Evolutionary conservation across 2,329 filamentous ascomycete species (phyloP).

Genomic region (Fusarium circinatum): DNA sequence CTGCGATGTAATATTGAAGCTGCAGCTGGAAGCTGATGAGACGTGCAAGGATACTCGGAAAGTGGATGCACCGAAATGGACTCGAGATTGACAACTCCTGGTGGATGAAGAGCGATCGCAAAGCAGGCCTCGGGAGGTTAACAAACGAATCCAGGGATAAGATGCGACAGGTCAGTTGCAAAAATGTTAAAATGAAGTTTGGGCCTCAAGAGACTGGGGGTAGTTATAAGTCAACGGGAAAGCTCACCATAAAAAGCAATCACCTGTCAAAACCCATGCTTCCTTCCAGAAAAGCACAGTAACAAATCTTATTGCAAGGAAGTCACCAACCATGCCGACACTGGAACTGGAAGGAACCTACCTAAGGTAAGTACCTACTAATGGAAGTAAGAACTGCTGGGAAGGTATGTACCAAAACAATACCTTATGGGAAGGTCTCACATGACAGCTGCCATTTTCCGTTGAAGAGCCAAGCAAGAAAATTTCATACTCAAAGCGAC

Average conservation of each 20-base stretch:
- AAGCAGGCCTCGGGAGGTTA: background rate
- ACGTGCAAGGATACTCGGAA: background rate
- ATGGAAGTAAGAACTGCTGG: background rate
- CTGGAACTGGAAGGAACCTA: background rate
- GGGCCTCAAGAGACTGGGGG: background rate
- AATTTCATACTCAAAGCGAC: background rate
- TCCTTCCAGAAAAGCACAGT: conserved; percentile 26
- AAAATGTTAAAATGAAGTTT: background rate
- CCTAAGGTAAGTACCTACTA: too few relatives aligned
- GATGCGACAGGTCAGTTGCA: background rate
- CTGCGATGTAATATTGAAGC: background rate
- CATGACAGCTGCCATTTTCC: conserved; percentile 19
- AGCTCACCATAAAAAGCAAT: conserved; percentile 10
- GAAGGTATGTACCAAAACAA: background rate
- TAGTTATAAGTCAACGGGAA: background rate
- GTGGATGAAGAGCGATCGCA: background rate
- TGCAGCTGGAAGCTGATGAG: background rate
- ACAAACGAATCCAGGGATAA: background rate
- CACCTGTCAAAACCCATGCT: background rate
- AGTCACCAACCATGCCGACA: background rate
- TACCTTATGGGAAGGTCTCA: background rate
- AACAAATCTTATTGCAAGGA: background rate
- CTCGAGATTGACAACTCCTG: background rate
- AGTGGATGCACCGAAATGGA: conserved; percentile 10
- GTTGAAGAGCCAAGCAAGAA: background rate